phyloP scores from a whole-genome alignment of 805 yeast genomes.

The Scheffersomyces amazonensis region DNA sequence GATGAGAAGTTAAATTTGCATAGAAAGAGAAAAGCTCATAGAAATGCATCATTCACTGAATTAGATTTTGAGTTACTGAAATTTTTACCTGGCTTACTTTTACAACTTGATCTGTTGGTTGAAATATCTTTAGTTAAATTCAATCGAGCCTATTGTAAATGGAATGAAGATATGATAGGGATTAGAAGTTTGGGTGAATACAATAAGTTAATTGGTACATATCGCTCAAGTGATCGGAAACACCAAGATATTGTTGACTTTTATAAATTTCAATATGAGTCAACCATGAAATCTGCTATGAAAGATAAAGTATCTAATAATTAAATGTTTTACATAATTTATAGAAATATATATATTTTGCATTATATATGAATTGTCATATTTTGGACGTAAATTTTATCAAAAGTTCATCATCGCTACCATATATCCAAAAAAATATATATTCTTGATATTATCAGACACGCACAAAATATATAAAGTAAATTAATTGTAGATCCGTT shows the following conservation, averaged over 20 bases:
- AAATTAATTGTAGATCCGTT: no score
- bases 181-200: conserved; percentile 12
- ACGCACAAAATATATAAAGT: no score
- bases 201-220: no score
- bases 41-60: not conserved
- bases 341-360: no score
- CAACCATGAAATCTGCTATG: no score
- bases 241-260: not conserved
- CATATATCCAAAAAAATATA: no score
- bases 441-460: no score
- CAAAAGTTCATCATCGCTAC: no score
- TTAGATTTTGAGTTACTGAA: not conserved
- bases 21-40: not conserved
- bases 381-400: no score
- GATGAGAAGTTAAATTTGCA: not conserved
- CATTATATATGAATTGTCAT: no score
- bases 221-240: not conserved
- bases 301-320: no score
- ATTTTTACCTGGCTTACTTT: not conserved
- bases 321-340: no score
- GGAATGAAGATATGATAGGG: conserved; percentile 16
- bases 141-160: conserved; percentile 4
- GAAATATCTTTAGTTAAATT: not conserved
- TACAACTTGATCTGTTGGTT: not conserved
- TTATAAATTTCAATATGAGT: not conserved